phyloP scores from a whole-genome alignment of 768 basidiomycete species.

The Clavaria fumosa region DNA sequence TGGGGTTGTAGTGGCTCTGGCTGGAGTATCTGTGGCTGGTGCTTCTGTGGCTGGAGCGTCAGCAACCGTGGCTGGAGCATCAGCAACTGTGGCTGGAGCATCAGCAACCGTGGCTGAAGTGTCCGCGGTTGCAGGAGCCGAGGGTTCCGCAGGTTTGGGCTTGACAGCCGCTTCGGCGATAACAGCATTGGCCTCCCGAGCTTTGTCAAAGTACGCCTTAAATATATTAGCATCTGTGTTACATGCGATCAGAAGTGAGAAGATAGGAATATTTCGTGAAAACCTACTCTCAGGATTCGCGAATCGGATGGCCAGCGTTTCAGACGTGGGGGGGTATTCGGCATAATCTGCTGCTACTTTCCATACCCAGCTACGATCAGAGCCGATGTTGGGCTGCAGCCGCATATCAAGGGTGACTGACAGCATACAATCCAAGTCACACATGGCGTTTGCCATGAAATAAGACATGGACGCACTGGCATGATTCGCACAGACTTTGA shows the following conservation, averaged over 20 bases:
- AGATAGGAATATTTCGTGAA: neutral
- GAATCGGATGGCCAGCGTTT: conserved; percentile 96
- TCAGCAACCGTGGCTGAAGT: conserved; percentile 16
- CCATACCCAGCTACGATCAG: conserved; percentile 99
- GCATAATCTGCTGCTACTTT: conserved; percentile 93
- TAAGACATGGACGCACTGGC: conserved; percentile 37
- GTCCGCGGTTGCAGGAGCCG: conserved; percentile 12
- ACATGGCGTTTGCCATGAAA: neutral
- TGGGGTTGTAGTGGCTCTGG: too few species aligned
- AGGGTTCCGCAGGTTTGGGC: conserved; percentile 10
- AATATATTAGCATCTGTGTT: conserved; percentile 66
- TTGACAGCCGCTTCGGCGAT: conserved; percentile 18
- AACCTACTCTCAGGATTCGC: conserved; percentile 90
- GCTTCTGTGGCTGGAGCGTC: conserved; percentile 17
- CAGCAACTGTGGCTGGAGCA: too few species aligned
- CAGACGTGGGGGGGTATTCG: conserved; percentile 76
- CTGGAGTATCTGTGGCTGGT: conserved; percentile 18
- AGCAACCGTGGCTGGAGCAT: neutral
- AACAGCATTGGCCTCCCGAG: conserved; percentile 52
- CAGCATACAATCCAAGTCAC: conserved; percentile 6
- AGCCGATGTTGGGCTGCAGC: conserved; percentile 95
- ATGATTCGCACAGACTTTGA: conserved; percentile 99
- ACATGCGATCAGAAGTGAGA: neutral
- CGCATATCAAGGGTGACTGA: conserved; percentile 80
- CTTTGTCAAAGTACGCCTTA: conserved; percentile 79